These are phyloP conservation scores for Luffa aegyptiaca DNA, from an alignment of 306 rosid species.

Conservation along the genomic window DNA sequence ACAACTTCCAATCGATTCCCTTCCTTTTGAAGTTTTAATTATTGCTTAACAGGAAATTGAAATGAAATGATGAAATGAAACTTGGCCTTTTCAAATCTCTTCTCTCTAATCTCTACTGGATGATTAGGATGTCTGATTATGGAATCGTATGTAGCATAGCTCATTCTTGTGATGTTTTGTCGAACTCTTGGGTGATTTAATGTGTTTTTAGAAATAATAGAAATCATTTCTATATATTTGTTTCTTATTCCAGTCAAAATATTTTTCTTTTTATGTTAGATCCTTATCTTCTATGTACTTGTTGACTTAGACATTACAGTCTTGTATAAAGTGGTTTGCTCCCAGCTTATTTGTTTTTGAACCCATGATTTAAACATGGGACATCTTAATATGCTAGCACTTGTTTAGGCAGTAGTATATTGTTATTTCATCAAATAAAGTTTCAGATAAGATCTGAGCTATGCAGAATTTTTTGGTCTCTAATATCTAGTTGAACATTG, in stretches of 20 bases:
- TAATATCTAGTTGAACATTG: neutral
- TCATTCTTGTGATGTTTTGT: neutral
- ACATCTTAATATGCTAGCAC: neutral
- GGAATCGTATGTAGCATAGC: neutral
- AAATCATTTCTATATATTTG: neutral
- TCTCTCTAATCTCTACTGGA: neutral
- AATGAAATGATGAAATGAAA: neutral
- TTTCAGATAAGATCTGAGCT: neutral
- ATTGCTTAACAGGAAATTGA: neutral
- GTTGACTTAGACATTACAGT: neutral
- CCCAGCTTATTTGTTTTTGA: neutral
- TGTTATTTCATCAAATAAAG: neutral
- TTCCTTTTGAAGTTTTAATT: neutral
- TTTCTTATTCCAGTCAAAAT: neutral
- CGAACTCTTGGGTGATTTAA: neutral
- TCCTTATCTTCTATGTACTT: neutral
- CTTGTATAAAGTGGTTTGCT: neutral
- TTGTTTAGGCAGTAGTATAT: neutral
- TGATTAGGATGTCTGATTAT: neutral
- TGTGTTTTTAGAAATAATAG: neutral
- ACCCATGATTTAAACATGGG: neutral
- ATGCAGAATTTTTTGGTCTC: neutral
- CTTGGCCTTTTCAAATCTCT: neutral
- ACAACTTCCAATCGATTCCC: neutral
- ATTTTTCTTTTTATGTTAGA: neutral